phyloP scores from a whole-genome alignment of 805 yeast genomes.

The Vanderwaltozyma yarrowii region DNA sequence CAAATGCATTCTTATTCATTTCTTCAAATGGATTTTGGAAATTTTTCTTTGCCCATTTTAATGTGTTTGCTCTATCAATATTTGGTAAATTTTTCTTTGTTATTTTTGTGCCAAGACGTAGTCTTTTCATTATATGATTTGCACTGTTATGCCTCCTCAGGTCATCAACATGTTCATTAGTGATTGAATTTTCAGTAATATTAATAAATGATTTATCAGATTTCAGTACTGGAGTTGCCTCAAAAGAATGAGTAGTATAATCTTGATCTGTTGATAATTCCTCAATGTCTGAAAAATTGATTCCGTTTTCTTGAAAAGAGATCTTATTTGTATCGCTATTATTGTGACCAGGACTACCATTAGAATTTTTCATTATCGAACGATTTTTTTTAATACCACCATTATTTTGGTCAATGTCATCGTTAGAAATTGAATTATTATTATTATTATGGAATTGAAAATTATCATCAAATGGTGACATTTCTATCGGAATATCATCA shows the following conservation, averaged over 20 bases:
- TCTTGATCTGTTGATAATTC: slow-evolving; percentile 5
- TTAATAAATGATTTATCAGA: not conserved
- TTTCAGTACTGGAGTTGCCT: slow-evolving; percentile 12
- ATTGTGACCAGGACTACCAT: no score
- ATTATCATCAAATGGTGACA: slow-evolving; percentile 25
- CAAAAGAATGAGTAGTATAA: slow-evolving; percentile 16
- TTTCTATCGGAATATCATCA: not conserved
- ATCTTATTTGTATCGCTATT: not conserved
- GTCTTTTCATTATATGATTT: slow-evolving; percentile 43
- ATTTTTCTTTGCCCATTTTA: slow-evolving; percentile 38
- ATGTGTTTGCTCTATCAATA: slow-evolving; percentile 43
- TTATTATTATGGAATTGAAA: slow-evolving; percentile 14
- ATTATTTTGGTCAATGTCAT: slow-evolving; percentile 5
- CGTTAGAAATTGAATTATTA: slow-evolving; percentile 3
- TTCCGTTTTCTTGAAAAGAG: not conserved
- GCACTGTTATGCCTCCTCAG: not conserved
- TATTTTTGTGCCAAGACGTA: slow-evolving; percentile 86
- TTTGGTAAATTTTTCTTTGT: slow-evolving; percentile 56
- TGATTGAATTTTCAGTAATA: slow-evolving; percentile 3
- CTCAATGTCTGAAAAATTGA: slow-evolving; percentile 1
- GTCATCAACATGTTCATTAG: not conserved
- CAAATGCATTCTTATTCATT: slow-evolving; percentile 17
- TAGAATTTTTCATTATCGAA: no score
- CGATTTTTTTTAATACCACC: no score
- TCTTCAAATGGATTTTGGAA: slow-evolving; percentile 28